Conservation (phyloP, 2,329 filamentous ascomycete species). For the Aspergillus sp. region DNA sequence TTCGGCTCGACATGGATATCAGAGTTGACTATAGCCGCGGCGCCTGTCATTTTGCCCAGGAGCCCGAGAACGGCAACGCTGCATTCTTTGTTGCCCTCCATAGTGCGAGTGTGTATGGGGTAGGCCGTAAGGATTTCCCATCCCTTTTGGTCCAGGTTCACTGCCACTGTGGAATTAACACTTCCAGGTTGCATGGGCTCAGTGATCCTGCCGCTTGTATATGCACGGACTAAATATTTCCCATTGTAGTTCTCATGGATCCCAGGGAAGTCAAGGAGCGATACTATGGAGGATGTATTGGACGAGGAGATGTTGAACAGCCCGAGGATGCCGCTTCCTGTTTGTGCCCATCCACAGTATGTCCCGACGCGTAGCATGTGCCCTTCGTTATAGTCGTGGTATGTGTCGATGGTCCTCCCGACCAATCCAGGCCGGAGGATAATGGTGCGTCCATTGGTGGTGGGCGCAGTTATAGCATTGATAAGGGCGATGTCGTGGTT, state of each 20-base stretch:
- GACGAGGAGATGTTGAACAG: conserved; percentile 76
- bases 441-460: conserved; percentile 69
- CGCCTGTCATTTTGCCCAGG: conserved; percentile 84
- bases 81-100: conserved; percentile 29
- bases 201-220: conserved; percentile 63
- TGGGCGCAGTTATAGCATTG: conserved; percentile 74
- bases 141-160: conserved; percentile 63
- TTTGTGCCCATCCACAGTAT: conserved; percentile 67
- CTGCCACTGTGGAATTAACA: conserved; percentile 52
- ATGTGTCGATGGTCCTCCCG: conserved; percentile 71
- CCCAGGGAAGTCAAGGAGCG: conserved; percentile 71
- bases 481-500: conserved; percentile 75
- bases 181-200: conserved; percentile 35
- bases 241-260: conserved; percentile 49
- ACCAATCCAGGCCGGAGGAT: conserved; percentile 76
- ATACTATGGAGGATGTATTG: conserved; percentile 66
- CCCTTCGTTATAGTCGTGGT: conserved; percentile 72
- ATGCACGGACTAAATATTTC: conserved; percentile 71
- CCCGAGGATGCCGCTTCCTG: conserved; percentile 74
- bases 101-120: conserved; percentile 58
- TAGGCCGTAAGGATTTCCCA: conserved; percentile 83
- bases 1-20: conserved; percentile 59
- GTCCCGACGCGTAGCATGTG: conserved; percentile 73
- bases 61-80: conserved; percentile 71
- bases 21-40: conserved; percentile 70